phyloP scores from a whole-genome alignment of 495 filamentous ascomycete genomes.

The Aspergillus saccharolyticus region DNA sequence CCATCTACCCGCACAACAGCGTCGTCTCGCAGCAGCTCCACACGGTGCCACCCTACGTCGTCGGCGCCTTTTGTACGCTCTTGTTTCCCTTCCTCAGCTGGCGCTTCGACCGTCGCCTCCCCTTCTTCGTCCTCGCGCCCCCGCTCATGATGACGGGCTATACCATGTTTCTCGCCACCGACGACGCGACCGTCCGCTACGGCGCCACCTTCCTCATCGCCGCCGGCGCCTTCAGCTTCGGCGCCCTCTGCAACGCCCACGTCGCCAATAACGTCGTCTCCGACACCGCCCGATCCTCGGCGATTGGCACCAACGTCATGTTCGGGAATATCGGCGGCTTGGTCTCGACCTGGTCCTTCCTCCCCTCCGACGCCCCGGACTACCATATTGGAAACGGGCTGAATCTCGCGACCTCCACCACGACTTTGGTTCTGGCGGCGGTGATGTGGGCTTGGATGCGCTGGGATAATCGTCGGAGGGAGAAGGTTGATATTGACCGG shows the following conservation, averaged over 20 bases:
- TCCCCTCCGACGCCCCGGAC: constrained; percentile 59
- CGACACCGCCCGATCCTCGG: constrained; percentile 61
- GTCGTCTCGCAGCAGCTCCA: constrained; percentile 58
- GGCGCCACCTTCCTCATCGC: constrained; percentile 69
- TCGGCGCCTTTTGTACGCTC: constrained; percentile 64
- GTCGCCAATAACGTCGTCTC: constrained; percentile 65
- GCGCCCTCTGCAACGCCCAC: constrained; percentile 61
- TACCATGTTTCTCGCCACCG: constrained; percentile 63
- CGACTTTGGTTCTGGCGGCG: constrained; percentile 46
- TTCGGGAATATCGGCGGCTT: constrained; percentile 68
- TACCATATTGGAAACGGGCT: constrained; percentile 71
- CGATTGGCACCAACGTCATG: constrained; percentile 66
- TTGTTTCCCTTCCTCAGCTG: constrained; percentile 57
- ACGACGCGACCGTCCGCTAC: constrained; percentile 51
- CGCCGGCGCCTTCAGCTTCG: constrained; percentile 50
- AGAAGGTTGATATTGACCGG: constrained; percentile 45
- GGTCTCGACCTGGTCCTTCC: constrained; percentile 65
- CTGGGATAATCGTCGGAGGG: constrained; percentile 57
- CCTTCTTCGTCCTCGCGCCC: constrained; percentile 41
- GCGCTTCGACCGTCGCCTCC: constrained; percentile 47
- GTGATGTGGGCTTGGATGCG: constrained; percentile 54
- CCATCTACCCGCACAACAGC: constrained; percentile 52
- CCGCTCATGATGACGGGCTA: constrained; percentile 63
- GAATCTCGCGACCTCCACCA: constrained; percentile 58
- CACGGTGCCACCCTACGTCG: constrained; percentile 67